Percentiles rank a stretch among this genome's conserved stretches.
Conservation (phyloP, 2,329 filamentous ascomycete species). For the Zymoseptoria crescenta region DNA sequence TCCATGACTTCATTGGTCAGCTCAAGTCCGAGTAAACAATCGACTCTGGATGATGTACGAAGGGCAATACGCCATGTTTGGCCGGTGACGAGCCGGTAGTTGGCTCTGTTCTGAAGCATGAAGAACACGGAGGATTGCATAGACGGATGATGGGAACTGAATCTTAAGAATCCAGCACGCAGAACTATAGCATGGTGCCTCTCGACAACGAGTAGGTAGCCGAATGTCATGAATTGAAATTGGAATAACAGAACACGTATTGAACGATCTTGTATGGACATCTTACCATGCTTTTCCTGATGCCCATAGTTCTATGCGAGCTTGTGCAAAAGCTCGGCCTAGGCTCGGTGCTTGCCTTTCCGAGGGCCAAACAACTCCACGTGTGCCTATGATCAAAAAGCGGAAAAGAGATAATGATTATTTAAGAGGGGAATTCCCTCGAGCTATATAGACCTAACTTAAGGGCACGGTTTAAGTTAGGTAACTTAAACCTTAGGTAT, state of each 20-base stretch:
- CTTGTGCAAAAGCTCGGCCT: no score
- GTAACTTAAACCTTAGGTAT: no score
- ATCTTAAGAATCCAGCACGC: neutral
- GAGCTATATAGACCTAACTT: no score
- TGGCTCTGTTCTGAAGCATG: neutral
- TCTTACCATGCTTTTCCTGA: neutral
- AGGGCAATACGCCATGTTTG: neutral
- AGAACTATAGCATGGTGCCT: neutral
- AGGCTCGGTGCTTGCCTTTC: no score
- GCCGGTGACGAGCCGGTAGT: neutral
- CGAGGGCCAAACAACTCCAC: no score
- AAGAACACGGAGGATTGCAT: neutral
- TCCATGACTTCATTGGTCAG: constrained; percentile 41
- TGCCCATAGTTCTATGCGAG: no score
- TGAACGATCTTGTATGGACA: neutral
- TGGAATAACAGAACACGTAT: neutral
- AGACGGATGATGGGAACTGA: neutral
- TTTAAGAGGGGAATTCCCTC: no score
- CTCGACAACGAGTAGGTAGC: neutral
- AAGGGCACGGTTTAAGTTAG: no score
- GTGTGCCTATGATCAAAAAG: no score
- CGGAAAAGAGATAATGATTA: no score
- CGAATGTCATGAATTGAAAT: neutral
- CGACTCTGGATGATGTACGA: neutral
- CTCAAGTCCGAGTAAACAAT: constrained; percentile 16